Percentiles rank a stretch among this genome's conserved stretches.
Conservation (phyloP, 2,329 filamentous ascomycete species). For the Remersonia thermophila region DNA sequence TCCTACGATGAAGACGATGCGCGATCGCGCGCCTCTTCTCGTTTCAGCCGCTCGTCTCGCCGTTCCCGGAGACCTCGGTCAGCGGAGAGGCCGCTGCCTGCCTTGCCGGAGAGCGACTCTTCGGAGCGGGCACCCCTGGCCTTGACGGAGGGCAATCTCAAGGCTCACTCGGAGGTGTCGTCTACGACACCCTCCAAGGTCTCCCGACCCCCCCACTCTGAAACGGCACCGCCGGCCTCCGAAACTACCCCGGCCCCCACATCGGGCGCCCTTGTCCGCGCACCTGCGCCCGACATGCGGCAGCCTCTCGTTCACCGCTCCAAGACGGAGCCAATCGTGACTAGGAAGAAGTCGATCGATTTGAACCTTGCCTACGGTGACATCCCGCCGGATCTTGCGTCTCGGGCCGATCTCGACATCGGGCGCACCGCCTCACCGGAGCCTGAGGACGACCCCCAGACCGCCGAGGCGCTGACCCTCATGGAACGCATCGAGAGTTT, state of each 20-base stretch:
- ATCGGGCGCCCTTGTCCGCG: no score
- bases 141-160: conserved; percentile 41
- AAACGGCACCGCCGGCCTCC: no score
- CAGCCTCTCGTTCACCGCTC: conserved; percentile 25
- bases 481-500: conserved; percentile 64
- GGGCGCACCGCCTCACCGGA: conserved; percentile 15
- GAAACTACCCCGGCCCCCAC: no score
- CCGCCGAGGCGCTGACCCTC: conserved; percentile 37
- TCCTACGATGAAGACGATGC: conserved; percentile 19
- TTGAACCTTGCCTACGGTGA: conserved; percentile 89
- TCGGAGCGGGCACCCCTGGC: conserved; percentile 25
- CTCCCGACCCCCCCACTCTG: conserved; percentile 27
- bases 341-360: conserved; percentile 49
- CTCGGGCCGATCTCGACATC: conserved; percentile 33
- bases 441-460: conserved; percentile 36
- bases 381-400: conserved; percentile 54
- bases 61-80: conserved; percentile 23
- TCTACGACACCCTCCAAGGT: conserved; percentile 32
- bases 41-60: conserved; percentile 29
- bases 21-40: conserved; percentile 21
- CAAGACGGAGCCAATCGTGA: conserved; percentile 29
- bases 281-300: no score
- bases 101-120: conserved; percentile 6
- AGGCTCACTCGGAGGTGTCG: conserved; percentile 40
- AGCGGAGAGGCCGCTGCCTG: no score